Conservation (phyloP, 768 basidiomycete species). For the Kwoniella sp. region DNA sequence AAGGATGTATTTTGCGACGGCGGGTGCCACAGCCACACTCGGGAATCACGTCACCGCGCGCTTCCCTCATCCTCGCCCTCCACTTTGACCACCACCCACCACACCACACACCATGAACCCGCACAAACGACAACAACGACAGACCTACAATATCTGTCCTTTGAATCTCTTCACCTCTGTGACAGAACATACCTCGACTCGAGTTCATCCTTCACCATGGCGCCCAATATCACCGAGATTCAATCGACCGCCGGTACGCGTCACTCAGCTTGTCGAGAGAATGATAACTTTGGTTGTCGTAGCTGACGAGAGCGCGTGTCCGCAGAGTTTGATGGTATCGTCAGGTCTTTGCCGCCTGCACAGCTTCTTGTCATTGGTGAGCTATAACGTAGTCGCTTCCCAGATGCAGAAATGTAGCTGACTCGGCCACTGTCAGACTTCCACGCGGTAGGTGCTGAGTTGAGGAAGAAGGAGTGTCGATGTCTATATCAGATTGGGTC, state of each 20-base stretch:
- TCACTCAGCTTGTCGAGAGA: neutral
- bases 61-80: too few species aligned
- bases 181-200: too few species aligned
- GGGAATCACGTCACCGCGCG: too few species aligned
- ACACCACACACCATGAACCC: too few species aligned
- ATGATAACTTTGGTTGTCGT: neutral
- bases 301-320: slow-evolving; percentile 2
- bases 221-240: slow-evolving; percentile 46
- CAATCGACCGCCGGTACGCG: slow-evolving; percentile 33
- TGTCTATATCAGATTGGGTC: slow-evolving; percentile 9
- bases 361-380: slow-evolving; percentile 53
- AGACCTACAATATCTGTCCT: neutral
- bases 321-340: slow-evolving; percentile 50
- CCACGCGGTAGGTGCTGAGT: slow-evolving; percentile 48
- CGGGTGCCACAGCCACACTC: too few species aligned
- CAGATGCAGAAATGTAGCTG: neutral
- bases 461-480: too few species aligned
- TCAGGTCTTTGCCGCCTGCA: slow-evolving; percentile 32
- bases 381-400: neutral
- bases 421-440: slow-evolving; percentile 40
- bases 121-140: too few species aligned
- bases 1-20: too few species aligned
- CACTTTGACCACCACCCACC: too few species aligned
- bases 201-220: slow-evolving; percentile 28
- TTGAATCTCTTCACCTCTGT: neutral